A percentile compares a stretch with the other conserved stretches of the same genome.
Conservation (phyloP, 176 grass and related monocot species). For the Saccharum officinarum region DNA sequence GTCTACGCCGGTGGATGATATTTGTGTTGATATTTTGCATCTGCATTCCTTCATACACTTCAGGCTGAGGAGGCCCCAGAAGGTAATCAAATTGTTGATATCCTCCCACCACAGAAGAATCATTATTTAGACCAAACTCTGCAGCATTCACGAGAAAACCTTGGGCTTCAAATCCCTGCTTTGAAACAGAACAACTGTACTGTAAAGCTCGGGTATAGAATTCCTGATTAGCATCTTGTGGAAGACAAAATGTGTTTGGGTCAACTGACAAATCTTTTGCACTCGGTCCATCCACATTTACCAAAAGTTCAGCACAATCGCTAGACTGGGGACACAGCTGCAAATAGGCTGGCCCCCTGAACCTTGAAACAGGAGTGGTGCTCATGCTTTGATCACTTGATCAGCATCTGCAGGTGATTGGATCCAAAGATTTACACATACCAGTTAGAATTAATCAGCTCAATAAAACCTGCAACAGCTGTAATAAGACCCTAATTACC, state of each 20-base stretch:
- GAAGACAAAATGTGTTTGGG: conserved; percentile 30
- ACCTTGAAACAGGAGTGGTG: conserved; percentile 3
- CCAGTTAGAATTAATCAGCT: not conserved
- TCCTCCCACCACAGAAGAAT: conserved; percentile 30
- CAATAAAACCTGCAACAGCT: not conserved
- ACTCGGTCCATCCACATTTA: conserved; percentile 29
- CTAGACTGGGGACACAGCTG: conserved; percentile 22
- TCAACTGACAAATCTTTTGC: conserved; percentile 13
- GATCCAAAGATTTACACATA: not conserved
- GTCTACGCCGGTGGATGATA: conserved; percentile 17
- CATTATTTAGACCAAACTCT: conserved; percentile 31
- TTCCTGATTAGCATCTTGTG: conserved; percentile 45
- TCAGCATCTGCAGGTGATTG: conserved; percentile 4
- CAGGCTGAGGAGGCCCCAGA: conserved; percentile 26
- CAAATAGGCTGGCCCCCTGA: not conserved
- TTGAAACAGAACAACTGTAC: conserved; percentile 32
- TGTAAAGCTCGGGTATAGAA: conserved; percentile 40
- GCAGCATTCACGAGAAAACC: conserved; percentile 4
- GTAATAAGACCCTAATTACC: not conserved
- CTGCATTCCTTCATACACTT: conserved; percentile 19
- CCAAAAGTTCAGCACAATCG: conserved; percentile 10
- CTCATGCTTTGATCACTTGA: conserved; percentile 25
- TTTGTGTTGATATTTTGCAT: conserved; percentile 9
- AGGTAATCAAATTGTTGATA: conserved; percentile 20
- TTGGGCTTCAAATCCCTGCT: conserved; percentile 36